These are phyloP conservation scores for Eucalyptus erythrocorys DNA, from an alignment of 345 rosid species.

Conservation along the genomic window DNA sequence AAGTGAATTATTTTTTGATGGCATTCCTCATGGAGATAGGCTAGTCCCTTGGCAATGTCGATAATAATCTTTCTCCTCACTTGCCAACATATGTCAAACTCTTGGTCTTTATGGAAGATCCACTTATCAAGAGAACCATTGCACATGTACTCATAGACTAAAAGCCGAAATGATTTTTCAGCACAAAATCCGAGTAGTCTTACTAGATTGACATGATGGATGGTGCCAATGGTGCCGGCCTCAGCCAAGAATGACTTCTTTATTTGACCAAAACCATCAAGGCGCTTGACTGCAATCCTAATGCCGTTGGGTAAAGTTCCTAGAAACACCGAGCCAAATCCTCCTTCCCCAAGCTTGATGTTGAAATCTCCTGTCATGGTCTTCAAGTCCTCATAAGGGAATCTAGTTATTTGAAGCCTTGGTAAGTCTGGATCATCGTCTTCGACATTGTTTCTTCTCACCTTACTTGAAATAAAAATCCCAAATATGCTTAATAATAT, in stretches of 20 bases:
- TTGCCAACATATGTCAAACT: too few species aligned
- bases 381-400: neutral
- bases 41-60: too few species aligned
- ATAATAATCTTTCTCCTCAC: too few species aligned
- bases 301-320: neutral
- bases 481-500: neutral
- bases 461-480: neutral
- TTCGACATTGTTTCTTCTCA: neutral
- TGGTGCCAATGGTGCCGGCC: too few species aligned
- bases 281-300: neutral
- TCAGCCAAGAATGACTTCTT: neutral
- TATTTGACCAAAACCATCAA: neutral
- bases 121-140: too few species aligned
- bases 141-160: too few species aligned
- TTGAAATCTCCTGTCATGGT: neutral
- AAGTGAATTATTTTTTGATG: too few species aligned
- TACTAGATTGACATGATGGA: too few species aligned
- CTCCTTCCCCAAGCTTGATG: neutral
- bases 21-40: too few species aligned
- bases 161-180: too few species aligned
- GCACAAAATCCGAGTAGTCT: too few species aligned
- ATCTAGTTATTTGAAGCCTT: neutral
- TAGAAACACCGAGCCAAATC: neutral
- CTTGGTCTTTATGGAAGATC: too few species aligned
- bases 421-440: neutral